Evolutionary conservation across 768 basidiomycete genomes (phyloP).

Genomic region (Auriscalpium orientale): DNA sequence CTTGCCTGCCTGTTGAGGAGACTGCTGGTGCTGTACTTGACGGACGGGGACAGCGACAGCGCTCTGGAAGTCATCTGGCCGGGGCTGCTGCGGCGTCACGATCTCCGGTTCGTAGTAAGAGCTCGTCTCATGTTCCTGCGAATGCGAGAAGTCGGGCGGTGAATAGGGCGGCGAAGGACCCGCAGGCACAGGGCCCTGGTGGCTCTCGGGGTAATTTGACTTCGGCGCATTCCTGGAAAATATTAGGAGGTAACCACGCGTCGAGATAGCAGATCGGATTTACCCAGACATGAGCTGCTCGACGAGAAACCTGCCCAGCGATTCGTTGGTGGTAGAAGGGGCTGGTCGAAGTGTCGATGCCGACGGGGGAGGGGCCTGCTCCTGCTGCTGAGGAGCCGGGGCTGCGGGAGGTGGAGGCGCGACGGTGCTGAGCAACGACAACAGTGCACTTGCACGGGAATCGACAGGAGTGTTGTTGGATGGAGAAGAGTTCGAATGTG

Average conservation of each 20-base stretch:
- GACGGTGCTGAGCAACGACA: constrained; percentile 57
- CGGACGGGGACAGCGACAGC: background rate
- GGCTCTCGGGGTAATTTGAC: background rate
- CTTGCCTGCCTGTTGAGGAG: constrained; percentile 64
- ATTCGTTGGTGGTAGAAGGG: constrained; percentile 47
- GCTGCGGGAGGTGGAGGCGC: constrained; percentile 30
- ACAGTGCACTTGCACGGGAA: constrained; percentile 60
- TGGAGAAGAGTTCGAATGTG: constrained; percentile 33
- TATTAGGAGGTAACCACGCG: background rate
- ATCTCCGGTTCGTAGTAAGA: constrained; percentile 17
- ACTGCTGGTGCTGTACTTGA: constrained; percentile 23
- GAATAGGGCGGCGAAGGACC: constrained; percentile 10
- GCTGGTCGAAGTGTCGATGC: constrained; percentile 44
- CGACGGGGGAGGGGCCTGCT: constrained; percentile 42
- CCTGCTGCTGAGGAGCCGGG: constrained; percentile 44
- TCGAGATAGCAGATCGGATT: constrained; percentile 23
- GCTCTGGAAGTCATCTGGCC: constrained; percentile 12
- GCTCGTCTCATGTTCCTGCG: constrained; percentile 3
- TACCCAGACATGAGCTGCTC: constrained; percentile 82
- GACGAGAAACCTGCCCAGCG: constrained; percentile 66
- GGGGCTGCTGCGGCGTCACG: constrained; percentile 12
- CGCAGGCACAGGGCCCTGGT: constrained; percentile 6
- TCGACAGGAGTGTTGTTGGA: constrained; percentile 40
- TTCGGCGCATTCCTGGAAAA: background rate
- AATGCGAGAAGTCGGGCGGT: constrained; percentile 1